These are phyloP conservation scores for Penicillium paxilli DNA, from an alignment of 495 filamentous ascomycete genomes.

Conservation along the genomic window DNA sequence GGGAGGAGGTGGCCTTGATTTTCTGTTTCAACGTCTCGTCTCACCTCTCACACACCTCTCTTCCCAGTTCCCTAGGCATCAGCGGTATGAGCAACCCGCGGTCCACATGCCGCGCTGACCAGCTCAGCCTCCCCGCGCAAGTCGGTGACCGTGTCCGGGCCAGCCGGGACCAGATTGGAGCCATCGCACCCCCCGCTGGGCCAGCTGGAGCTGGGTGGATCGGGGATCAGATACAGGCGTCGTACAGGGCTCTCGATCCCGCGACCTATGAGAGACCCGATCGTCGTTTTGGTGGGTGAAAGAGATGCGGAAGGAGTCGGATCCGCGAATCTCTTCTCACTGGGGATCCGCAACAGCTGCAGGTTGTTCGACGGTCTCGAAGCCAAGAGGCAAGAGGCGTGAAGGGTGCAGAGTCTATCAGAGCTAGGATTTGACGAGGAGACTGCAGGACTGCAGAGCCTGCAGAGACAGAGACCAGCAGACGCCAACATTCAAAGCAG, in stretches of 20 bases:
- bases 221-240: slow-evolving; percentile 13
- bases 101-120: slow-evolving; percentile 18
- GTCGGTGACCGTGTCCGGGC: slow-evolving; percentile 22
- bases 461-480: too few species aligned
- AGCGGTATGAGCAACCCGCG: slow-evolving; percentile 9
- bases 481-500: too few species aligned
- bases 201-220: slow-evolving; percentile 11
- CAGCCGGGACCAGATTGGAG: slow-evolving; percentile 18
- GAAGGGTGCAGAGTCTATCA: not conserved
- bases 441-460: not conserved
- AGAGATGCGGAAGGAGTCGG: slow-evolving; percentile 27
- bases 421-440: too few species aligned
- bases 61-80: slow-evolving; percentile 5
- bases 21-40: too few species aligned
- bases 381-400: not conserved
- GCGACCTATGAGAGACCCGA: slow-evolving; percentile 24
- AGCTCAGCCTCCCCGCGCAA: slow-evolving; percentile 1
- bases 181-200: slow-evolving; percentile 8
- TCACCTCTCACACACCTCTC: not conserved
- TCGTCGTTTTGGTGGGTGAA: slow-evolving; percentile 9
- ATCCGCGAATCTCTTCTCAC: slow-evolving; percentile 7
- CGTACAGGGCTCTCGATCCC: slow-evolving; percentile 22
- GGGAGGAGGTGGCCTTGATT: not conserved
- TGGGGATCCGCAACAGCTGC: not conserved
- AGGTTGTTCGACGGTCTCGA: not conserved